These are phyloP conservation scores for Aspergillus melleus DNA, from an alignment of 2,329 filamentous ascomycete genomes.

Conservation along the genomic window DNA sequence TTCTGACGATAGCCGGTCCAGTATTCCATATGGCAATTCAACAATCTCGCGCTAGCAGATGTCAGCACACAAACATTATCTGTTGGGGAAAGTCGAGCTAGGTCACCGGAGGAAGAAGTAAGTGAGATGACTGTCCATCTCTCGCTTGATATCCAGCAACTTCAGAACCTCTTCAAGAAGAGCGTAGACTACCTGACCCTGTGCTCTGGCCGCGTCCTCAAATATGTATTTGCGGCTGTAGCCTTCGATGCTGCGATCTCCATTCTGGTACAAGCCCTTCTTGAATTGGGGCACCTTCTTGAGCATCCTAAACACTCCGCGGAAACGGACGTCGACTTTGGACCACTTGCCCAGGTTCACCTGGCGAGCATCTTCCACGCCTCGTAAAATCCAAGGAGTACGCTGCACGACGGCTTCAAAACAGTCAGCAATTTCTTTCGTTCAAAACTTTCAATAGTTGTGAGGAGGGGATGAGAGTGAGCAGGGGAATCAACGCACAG, in stretches of 20 bases:
- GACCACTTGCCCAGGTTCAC: conserved; percentile 24
- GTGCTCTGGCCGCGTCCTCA: conserved; percentile 9
- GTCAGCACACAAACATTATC: neutral
- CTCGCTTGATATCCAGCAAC: conserved; percentile 16
- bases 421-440: neutral
- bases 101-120: conserved; percentile 21
- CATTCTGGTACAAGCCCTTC: conserved; percentile 21
- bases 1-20: conserved; percentile 27
- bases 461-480: neutral
- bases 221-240: conserved; percentile 2
- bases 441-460: neutral
- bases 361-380: conserved; percentile 15
- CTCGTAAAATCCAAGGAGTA: conserved; percentile 26
- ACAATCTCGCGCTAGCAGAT: conserved; percentile 16
- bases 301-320: conserved; percentile 25
- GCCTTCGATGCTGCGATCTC: conserved; percentile 1
- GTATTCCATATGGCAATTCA: conserved; percentile 21
- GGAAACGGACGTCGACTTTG: conserved; percentile 22
- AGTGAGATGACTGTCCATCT: conserved; percentile 2
- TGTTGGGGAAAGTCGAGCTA: too few species aligned
- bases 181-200: conserved; percentile 26
- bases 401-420: conserved; percentile 17
- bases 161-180: conserved; percentile 25
- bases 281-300: conserved; percentile 21
- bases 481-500: neutral